Evolutionary conservation across 2,329 filamentous ascomycete species (phyloP).

Genomic region (Metarhizium anisopliae): DNA sequence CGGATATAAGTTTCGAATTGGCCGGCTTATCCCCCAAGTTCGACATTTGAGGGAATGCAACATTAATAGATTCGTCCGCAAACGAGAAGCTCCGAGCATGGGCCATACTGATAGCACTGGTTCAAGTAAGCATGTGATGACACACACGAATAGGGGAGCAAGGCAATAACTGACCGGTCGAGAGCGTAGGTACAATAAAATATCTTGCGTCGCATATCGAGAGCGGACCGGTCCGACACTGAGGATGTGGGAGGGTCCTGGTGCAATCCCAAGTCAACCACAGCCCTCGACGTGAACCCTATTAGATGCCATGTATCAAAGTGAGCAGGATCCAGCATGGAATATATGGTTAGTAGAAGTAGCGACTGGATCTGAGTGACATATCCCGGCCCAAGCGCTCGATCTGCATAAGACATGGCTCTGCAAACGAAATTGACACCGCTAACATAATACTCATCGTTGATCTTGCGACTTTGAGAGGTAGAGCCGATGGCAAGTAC

Average conservation of each 20-base stretch:
- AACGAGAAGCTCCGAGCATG: conserved; percentile 86
- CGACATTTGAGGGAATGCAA: conserved; percentile 59
- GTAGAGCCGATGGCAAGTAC: conserved; percentile 76
- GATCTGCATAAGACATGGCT: conserved; percentile 70
- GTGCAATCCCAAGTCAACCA: conserved; percentile 85
- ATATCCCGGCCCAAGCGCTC: conserved; percentile 77
- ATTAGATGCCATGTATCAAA: conserved; percentile 94
- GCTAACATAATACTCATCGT: conserved; percentile 52
- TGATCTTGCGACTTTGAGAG: conserved; percentile 60
- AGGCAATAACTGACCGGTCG: conserved; percentile 54
- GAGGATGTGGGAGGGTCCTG: conserved; percentile 75
- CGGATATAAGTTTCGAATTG: conserved; percentile 31
- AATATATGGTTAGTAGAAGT: conserved; percentile 77
- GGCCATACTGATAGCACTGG: conserved; percentile 77
- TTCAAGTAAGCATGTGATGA: conserved; percentile 10
- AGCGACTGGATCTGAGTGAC: conserved; percentile 81
- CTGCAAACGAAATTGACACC: conserved; percentile 48
- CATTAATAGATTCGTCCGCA: conserved; percentile 77
- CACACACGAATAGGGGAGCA: neutral
- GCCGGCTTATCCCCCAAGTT: conserved; percentile 32
- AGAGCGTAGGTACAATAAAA: conserved; percentile 89
- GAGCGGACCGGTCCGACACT: conserved; percentile 54
- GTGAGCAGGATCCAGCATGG: conserved; percentile 80
- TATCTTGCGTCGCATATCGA: conserved; percentile 72
- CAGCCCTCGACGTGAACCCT: conserved; percentile 78